Conservation (phyloP, 2,329 filamentous ascomycete genomes). For the Alternaria gansuensis region DNA sequence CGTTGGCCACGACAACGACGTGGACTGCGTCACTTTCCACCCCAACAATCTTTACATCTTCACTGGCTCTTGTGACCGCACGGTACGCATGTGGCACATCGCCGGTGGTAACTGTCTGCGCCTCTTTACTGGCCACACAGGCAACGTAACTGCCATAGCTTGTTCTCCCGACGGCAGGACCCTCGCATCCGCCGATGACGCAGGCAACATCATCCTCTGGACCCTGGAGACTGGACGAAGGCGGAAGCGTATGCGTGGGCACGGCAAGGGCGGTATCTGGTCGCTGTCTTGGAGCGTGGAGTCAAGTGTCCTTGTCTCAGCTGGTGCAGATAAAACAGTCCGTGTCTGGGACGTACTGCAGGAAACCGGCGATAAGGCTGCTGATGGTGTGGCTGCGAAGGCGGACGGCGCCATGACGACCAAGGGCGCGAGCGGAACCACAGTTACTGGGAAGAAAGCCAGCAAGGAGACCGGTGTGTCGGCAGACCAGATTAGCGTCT, state of each 20-base stretch:
- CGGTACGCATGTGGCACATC: slow-evolving; percentile 97
- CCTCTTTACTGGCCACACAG: slow-evolving; percentile 89
- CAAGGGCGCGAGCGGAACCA: slow-evolving; percentile 58
- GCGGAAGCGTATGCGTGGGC: slow-evolving; percentile 91
- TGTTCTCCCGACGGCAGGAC: slow-evolving; percentile 89
- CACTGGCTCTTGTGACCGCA: slow-evolving; percentile 91
- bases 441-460: slow-evolving; percentile 68
- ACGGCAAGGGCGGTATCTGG: slow-evolving; percentile 93
- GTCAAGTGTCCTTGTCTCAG: slow-evolving; percentile 87
- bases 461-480: slow-evolving; percentile 89
- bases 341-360: slow-evolving; percentile 89
- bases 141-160: slow-evolving; percentile 83
- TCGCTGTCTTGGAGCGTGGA: slow-evolving; percentile 93
- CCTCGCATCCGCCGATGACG: slow-evolving; percentile 87
- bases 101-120: slow-evolving; percentile 85
- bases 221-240: slow-evolving; percentile 85
- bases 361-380: slow-evolving; percentile 66
- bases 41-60: slow-evolving; percentile 94
- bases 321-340: slow-evolving; percentile 90
- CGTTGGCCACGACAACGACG: slow-evolving; percentile 89
- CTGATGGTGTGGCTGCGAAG: slow-evolving; percentile 61
- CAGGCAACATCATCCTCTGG: slow-evolving; percentile 93
- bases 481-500: slow-evolving; percentile 92
- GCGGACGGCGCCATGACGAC: slow-evolving; percentile 63
- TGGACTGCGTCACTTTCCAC: slow-evolving; percentile 93